phyloP scores from a whole-genome alignment of 495 filamentous ascomycete species.

The Aspergillus steynii region DNA sequence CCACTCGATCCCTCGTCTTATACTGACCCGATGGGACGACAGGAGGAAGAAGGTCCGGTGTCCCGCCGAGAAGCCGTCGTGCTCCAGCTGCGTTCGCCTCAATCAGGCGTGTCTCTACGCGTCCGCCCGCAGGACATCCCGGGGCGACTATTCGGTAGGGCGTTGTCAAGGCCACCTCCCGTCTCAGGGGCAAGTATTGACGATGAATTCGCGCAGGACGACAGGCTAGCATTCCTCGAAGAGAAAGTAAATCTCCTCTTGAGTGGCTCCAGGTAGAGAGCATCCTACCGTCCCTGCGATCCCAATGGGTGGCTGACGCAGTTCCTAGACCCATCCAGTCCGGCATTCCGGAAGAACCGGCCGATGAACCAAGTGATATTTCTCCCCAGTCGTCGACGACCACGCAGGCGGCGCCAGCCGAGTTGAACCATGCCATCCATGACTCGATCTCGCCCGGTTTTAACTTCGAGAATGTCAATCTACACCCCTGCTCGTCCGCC shows the following conservation, averaged over 20 bases:
- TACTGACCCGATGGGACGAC: background rate
- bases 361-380: slow-evolving; percentile 18
- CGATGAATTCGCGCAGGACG: slow-evolving; percentile 29
- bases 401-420: slow-evolving; percentile 21
- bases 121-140: slow-evolving; percentile 22
- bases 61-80: slow-evolving; percentile 47
- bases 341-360: slow-evolving; percentile 18
- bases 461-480: slow-evolving; percentile 32
- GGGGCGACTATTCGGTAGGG: slow-evolving; percentile 37
- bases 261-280: slow-evolving; percentile 33
- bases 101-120: slow-evolving; percentile 46
- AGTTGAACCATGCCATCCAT: slow-evolving; percentile 20
- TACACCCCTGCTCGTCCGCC: slow-evolving; percentile 26
- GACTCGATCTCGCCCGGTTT: slow-evolving; percentile 31
- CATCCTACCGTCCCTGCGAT: background rate
- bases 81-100: slow-evolving; percentile 46
- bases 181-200: slow-evolving; percentile 21
- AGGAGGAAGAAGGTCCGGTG: slow-evolving; percentile 51
- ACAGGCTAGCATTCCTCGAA: slow-evolving; percentile 45
- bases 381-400: slow-evolving; percentile 18
- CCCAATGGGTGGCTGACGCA: slow-evolving; percentile 15
- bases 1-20: background rate
- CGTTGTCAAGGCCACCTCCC: background rate
- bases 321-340: slow-evolving; percentile 11
- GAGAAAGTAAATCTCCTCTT: slow-evolving; percentile 50